phyloP scores from a whole-genome alignment of 2,329 filamentous ascomycete species.

The Calonectria ilicicola region DNA sequence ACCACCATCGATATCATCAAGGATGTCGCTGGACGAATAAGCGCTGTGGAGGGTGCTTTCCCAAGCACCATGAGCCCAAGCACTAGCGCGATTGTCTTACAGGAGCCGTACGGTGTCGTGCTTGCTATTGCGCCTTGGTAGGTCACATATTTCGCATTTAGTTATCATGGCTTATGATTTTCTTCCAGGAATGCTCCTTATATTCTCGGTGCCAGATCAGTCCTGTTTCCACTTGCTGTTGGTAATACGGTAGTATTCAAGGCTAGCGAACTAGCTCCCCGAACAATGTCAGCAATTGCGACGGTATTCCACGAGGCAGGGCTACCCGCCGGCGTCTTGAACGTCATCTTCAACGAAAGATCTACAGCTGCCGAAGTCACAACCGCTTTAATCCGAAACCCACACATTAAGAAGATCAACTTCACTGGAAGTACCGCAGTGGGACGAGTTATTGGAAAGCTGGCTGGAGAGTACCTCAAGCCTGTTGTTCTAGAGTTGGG shows the following conservation, averaged over 20 bases:
- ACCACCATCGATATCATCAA: slow-evolving; percentile 52
- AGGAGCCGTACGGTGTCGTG: slow-evolving; percentile 84
- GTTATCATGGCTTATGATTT: neutral
- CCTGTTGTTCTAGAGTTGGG: slow-evolving; percentile 85
- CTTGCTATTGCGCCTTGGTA: slow-evolving; percentile 87
- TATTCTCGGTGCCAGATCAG: slow-evolving; percentile 64
- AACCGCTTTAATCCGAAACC: slow-evolving; percentile 73
- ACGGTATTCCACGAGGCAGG: slow-evolving; percentile 79
- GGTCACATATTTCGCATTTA: slow-evolving; percentile 28
- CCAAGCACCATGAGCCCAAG: slow-evolving; percentile 47
- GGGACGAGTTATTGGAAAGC: slow-evolving; percentile 77
- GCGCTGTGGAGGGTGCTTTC: slow-evolving; percentile 52
- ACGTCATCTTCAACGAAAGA: slow-evolving; percentile 75
- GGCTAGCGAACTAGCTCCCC: slow-evolving; percentile 75
- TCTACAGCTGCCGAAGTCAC: slow-evolving; percentile 77
- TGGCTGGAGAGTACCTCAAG: slow-evolving; percentile 81
- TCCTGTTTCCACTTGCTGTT: slow-evolving; percentile 76
- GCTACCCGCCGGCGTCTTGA: slow-evolving; percentile 79
- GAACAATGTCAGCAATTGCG: slow-evolving; percentile 71
- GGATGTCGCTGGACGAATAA: slow-evolving; percentile 58
- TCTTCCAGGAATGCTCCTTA: slow-evolving; percentile 66
- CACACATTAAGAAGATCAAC: slow-evolving; percentile 81
- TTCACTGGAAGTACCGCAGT: slow-evolving; percentile 85
- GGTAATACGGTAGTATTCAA: slow-evolving; percentile 85
- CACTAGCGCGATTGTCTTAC: slow-evolving; percentile 71